Evolutionary conservation across 495 filamentous ascomycete genomes (phyloP).

Genomic region (Talaromyces trachyspermus): DNA sequence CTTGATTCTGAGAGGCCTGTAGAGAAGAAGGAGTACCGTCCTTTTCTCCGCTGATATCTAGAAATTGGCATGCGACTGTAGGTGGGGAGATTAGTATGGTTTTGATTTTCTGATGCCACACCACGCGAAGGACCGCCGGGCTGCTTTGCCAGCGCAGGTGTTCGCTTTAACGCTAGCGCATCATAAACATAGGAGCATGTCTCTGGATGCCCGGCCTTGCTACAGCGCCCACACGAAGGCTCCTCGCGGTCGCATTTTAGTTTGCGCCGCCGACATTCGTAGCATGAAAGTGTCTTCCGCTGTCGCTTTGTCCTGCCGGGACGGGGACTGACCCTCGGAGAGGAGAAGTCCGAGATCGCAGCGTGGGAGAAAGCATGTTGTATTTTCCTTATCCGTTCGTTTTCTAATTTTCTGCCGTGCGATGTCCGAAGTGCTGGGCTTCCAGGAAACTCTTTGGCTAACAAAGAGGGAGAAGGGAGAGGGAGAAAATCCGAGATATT

Average conservation of each 20-base stretch:
- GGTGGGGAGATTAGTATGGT: not conserved
- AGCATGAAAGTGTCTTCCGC: slow-evolving; percentile 23
- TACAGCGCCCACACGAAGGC: slow-evolving; percentile 28
- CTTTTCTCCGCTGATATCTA: not conserved
- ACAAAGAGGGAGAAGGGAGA: no score
- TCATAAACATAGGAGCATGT: slow-evolving; percentile 17
- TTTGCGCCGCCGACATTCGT: slow-evolving; percentile 29
- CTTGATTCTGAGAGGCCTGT: not conserved
- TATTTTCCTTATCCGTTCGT: no score
- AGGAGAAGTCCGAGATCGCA: not conserved
- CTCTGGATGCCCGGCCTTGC: slow-evolving; percentile 17
- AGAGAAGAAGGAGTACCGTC: not conserved
- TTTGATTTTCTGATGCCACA: not conserved
- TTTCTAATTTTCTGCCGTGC: no score
- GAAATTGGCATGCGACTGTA: not conserved
- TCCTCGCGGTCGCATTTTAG: slow-evolving; percentile 26
- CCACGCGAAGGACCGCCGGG: not conserved
- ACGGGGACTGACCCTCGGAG: not conserved
- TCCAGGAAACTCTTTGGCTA: no score
- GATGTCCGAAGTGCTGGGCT: no score
- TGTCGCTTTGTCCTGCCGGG: slow-evolving; percentile 1
- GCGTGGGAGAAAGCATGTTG: no score
- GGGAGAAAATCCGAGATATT: no score
- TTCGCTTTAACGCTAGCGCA: no score
- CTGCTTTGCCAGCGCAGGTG: not conserved